These are phyloP conservation scores for Tuber melanosporum DNA, from an alignment of 495 filamentous ascomycete genomes.

Conservation along the genomic window DNA sequence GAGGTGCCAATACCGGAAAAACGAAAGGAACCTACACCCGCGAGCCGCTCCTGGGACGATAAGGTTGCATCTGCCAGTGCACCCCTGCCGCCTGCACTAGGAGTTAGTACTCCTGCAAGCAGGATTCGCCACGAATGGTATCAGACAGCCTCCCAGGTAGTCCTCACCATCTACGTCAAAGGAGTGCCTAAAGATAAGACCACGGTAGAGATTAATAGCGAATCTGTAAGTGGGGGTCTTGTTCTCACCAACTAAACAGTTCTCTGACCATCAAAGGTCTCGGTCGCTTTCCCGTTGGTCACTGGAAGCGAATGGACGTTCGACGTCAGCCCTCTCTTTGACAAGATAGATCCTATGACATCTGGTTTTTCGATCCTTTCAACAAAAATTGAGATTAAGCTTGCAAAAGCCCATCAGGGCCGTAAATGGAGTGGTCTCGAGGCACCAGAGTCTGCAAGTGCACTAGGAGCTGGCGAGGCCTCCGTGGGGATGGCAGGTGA, in stretches of 20 bases:
- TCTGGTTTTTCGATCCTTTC: constrained; percentile 61
- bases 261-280: constrained; percentile 47
- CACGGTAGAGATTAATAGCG: constrained; percentile 51
- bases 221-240: constrained; percentile 13
- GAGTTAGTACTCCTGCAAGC: constrained; percentile 49
- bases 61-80: not conserved
- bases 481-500: constrained; percentile 16
- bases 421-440: constrained; percentile 73
- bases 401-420: constrained; percentile 61
- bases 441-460: constrained; percentile 43
- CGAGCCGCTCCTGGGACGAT: constrained; percentile 8
- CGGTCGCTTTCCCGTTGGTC: constrained; percentile 61
- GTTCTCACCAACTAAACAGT: not conserved
- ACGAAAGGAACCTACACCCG: constrained; percentile 26
- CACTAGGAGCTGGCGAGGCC: constrained; percentile 5
- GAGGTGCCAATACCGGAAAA: constrained; percentile 46
- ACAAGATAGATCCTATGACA: constrained; percentile 54
- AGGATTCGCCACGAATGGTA: constrained; percentile 79
- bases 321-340: constrained; percentile 64
- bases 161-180: constrained; percentile 66
- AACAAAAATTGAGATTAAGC: constrained; percentile 76
- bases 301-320: constrained; percentile 56
- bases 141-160: constrained; percentile 60
- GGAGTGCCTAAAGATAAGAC: constrained; percentile 60
- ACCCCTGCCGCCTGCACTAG: constrained; percentile 16